Evolutionary conservation across 2,329 filamentous ascomycete genomes (phyloP), one percentile per base, ranked within the genome.

Genomic region (Cercospora zeae-maydis): DNA sequence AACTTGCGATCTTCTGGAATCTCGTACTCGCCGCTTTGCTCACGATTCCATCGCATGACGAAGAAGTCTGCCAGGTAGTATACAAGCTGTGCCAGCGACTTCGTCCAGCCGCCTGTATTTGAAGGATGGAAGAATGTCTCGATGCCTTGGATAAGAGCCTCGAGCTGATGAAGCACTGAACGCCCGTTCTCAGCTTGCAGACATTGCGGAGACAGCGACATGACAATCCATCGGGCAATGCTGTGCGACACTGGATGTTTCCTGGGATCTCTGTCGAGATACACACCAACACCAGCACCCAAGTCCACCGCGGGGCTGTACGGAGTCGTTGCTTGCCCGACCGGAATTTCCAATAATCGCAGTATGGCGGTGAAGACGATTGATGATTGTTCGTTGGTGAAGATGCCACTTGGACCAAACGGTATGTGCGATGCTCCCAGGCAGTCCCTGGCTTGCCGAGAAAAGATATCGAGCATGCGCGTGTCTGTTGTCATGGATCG

Each of bases 121-220:
- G 95, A 99, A 1, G 95, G 95, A 72, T 99, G 95, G 81, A 97
- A 99, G 77, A 99, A 99, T 0, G 95, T 99, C 76, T 99, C 95
- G 52, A 98, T 89, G 2, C 93, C 95, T 75, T 98, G 90, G 69
- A 99, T 90, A 58, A 99, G 82, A 0, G 91, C 93, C 75, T 99
- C 93, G 4, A 99, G 83, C 67, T 90, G 91, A 34, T 89, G 86
- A 71, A 99, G 78, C 47, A 96, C 86, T 0, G 93, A 98, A 42
- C 73, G 73, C 16, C 65, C 59, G 60, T 88, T 88, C 31, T 88
- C 83, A n/a, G 86, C 82, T 45, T 90, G 86, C 54, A 96, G 79
- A 71, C 91, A 95, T 51, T 87, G 82, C 1, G 95, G 93, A 1
- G 95, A 98, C 39, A 99, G 77, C 0, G 93, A 97, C 86, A 93